These are phyloP conservation scores for Leccinellum luteum DNA, from an alignment of 768 basidiomycete species.

Conservation along the genomic window DNA sequence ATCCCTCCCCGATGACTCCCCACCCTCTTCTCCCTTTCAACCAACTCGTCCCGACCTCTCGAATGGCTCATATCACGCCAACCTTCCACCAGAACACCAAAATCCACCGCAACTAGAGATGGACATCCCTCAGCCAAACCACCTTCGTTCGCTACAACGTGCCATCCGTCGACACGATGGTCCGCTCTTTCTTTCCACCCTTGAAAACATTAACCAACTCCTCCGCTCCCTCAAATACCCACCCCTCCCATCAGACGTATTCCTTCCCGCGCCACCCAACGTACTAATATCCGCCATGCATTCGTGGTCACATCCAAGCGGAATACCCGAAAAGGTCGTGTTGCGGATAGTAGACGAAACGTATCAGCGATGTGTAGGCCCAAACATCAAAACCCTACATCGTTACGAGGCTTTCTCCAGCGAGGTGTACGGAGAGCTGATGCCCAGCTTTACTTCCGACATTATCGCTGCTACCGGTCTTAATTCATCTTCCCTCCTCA, in stretches of 20 bases:
- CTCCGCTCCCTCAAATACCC: constrained; percentile 69
- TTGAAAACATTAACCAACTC: constrained; percentile 59
- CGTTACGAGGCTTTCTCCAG: constrained; percentile 83
- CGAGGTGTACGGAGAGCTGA: constrained; percentile 87
- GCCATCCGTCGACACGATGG: constrained; percentile 71
- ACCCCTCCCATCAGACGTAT: constrained; percentile 48
- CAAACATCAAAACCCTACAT: constrained; percentile 75
- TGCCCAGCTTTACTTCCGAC: constrained; percentile 66
- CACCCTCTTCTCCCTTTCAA: constrained; percentile 36
- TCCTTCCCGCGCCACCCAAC: constrained; percentile 45
- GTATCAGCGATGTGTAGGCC: constrained; percentile 92
- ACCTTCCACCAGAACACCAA: constrained; percentile 26
- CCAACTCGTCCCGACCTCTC: constrained; percentile 32
- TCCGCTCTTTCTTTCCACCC: constrained; percentile 62
- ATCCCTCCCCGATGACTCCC: constrained; percentile 22
- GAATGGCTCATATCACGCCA: constrained; percentile 30
- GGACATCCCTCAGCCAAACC: constrained; percentile 23
- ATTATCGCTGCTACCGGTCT: constrained; percentile 52
- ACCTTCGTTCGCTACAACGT: constrained; percentile 62
- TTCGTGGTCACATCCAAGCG: constrained; percentile 43
- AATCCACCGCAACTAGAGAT: constrained; percentile 23
- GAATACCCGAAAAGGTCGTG: constrained; percentile 63
- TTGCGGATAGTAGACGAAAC: constrained; percentile 84
- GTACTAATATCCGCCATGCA: constrained; percentile 43
- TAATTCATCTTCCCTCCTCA: constrained; percentile 58